Evolutionary conservation across 805 yeast genomes (phyloP), one percentile per base, ranked within the genome.

Genomic region (Lipomyces sp.): DNA sequence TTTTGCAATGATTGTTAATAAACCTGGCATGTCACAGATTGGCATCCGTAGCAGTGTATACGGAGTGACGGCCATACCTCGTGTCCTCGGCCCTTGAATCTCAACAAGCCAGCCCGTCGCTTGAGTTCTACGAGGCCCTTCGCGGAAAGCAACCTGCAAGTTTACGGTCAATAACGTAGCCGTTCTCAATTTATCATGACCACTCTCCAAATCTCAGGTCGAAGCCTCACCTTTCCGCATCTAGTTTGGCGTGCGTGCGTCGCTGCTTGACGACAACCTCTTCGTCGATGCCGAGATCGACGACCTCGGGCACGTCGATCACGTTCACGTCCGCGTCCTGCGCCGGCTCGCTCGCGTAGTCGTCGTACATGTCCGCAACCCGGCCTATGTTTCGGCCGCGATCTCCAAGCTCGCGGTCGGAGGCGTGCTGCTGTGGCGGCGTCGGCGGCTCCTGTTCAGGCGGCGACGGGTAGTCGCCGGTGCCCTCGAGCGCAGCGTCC

Each of bases 51-150:
- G 34, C 2, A 16, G 32, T 8, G 10, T 11, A 22, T n/a, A n/a
- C n/a, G n/a, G n/a, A n/a, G n/a, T n/a, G n/a, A n/a, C n/a, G 11
- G 8, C 36, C 56, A 29, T n/a, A 59, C 57, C 43, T 79, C 82
- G 53, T 74, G 70, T 14, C 78, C 73, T 37, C 60, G 62, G 51
- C 66, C 75, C 51, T 64, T 71, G 58, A 70, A 68, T 39, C 58
- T 55, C 39, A 67, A 55, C 14, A 63, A 49, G 13, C 61, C 48
- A 22, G 53, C 59, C 29, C 56, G 45, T 31, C 55, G 64, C 45
- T 65, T 65, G 35, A 84, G 51, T 43, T 70, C 69, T 1, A 83
- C 81, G 37, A 85, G 63, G 1, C 91, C 93, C n/a, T 74, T 67
- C 2, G 69, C 68, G 2, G 79, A 70, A 5, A 80, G 61, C 45